Conservation (phyloP, 768 basidiomycete species). For the Suillus luteus region DNA sequence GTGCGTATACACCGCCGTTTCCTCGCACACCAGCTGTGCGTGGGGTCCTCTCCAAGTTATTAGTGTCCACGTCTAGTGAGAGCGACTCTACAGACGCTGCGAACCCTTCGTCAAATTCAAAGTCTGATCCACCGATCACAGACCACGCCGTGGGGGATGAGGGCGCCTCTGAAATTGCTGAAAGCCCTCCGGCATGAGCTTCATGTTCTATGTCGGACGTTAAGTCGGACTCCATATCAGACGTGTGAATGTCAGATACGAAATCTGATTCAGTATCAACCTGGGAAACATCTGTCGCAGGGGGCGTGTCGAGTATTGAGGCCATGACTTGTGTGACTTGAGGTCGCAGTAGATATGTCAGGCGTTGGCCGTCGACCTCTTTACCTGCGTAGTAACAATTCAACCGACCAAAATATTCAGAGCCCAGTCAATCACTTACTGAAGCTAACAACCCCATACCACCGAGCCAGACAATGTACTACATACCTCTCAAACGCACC, state of each 20-base stretch:
- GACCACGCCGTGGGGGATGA: slow-evolving; percentile 42
- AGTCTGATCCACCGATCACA: slow-evolving; percentile 33
- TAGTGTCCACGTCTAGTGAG: slow-evolving; percentile 31
- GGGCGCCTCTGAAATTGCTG: slow-evolving; percentile 31
- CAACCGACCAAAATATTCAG: not conserved
- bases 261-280: slow-evolving; percentile 53
- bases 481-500: slow-evolving; percentile 80
- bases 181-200: slow-evolving; percentile 21
- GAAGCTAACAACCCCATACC: slow-evolving; percentile 78
- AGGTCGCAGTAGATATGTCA: slow-evolving; percentile 81
- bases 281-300: slow-evolving; percentile 64
- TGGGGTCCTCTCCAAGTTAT: slow-evolving; percentile 11
- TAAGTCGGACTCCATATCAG: slow-evolving; percentile 42
- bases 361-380: slow-evolving; percentile 53
- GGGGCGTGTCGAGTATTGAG: slow-evolving; percentile 64
- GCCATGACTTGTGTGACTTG: slow-evolving; percentile 61
- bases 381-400: slow-evolving; percentile 35
- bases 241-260: slow-evolving; percentile 52
- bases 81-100: slow-evolving; percentile 37
- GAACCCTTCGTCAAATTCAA: slow-evolving; percentile 35
- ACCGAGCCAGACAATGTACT: slow-evolving; percentile 81
- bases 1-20: slow-evolving; percentile 21
- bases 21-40: not conserved
- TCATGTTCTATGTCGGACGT: slow-evolving; percentile 27
- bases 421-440: slow-evolving; percentile 47